Evolutionary conservation across 179 eudicot genomes (phyloP).

Genomic region (Carnegiea gigantea): DNA sequence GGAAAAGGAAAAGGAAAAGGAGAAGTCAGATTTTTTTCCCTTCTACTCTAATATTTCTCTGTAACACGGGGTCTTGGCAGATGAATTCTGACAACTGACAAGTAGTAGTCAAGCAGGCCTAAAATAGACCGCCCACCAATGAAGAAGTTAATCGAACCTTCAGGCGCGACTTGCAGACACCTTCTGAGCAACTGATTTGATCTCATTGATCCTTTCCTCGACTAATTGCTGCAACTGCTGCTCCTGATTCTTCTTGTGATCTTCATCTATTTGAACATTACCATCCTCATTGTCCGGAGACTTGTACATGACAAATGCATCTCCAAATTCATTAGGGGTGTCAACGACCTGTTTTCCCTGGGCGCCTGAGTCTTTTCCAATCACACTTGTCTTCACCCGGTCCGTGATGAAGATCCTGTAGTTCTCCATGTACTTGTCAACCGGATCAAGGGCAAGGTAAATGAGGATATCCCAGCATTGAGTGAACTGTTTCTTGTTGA

Average conservation of each 20-base stretch:
- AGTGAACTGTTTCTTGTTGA: slow-evolving; percentile 76
- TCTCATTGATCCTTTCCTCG: slow-evolving; percentile 63
- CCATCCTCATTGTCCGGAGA: slow-evolving; percentile 43
- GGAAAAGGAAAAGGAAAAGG: no score
- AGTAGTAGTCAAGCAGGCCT: neutral
- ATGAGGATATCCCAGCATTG: slow-evolving; percentile 95
- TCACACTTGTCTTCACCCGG: slow-evolving; percentile 59
- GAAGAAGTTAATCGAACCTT: neutral
- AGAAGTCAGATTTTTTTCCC: neutral
- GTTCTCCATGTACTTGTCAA: slow-evolving; percentile 67
- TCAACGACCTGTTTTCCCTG: slow-evolving; percentile 63
- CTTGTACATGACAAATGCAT: slow-evolving; percentile 81
- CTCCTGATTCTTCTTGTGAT: slow-evolving; percentile 49
- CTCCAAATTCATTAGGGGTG: slow-evolving; percentile 58
- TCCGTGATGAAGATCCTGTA: slow-evolving; percentile 55
- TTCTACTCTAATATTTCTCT: neutral
- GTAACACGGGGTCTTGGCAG: neutral
- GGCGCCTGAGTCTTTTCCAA: slow-evolving; percentile 67
- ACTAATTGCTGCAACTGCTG: slow-evolving; percentile 69
- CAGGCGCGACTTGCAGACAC: slow-evolving; percentile 25
- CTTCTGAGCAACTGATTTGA: slow-evolving; percentile 58
- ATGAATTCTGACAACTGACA: neutral
- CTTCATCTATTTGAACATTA: slow-evolving; percentile 45
- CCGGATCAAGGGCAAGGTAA: slow-evolving; percentile 62
- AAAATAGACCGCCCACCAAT: neutral